Evolutionary conservation across 2,329 filamentous ascomycete genomes (phyloP).

Genomic region (Onygenales sp.): DNA sequence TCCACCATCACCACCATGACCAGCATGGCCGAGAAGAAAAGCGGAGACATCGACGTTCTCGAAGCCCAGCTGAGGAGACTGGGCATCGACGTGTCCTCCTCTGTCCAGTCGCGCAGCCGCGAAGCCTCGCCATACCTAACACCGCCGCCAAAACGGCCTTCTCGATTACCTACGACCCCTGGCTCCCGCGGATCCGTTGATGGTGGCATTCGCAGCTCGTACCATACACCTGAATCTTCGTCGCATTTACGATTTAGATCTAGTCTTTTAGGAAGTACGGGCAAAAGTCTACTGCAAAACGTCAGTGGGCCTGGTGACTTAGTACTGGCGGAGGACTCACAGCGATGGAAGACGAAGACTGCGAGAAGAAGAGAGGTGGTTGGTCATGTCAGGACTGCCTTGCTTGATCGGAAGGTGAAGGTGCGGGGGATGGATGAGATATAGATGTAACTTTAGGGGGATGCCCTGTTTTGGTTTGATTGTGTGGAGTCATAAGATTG

Average conservation of each 20-base stretch:
- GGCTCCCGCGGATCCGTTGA: slow-evolving; percentile 28
- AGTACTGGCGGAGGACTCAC: slow-evolving; percentile 18
- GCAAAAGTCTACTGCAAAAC: slow-evolving; percentile 23
- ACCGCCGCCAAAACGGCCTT: slow-evolving; percentile 20
- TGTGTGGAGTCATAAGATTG: too few relatives aligned
- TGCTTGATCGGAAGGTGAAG: slow-evolving; percentile 22
- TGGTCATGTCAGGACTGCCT: slow-evolving; percentile 25
- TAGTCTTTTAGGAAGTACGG: slow-evolving; percentile 26
- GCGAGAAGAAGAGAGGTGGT: slow-evolving; percentile 27
- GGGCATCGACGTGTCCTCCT: slow-evolving; percentile 32
- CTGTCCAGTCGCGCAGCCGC: slow-evolving; percentile 13
- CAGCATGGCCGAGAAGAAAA: slow-evolving; percentile 80
- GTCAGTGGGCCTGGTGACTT: slow-evolving; percentile 20
- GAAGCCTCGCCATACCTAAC: slow-evolving; percentile 31
- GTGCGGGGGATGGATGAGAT: slow-evolving; percentile 24
- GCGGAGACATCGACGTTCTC: slow-evolving; percentile 80
- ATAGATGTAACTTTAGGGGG: slow-evolving; percentile 8
- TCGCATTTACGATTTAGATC: slow-evolving; percentile 13
- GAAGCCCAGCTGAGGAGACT: slow-evolving; percentile 77
- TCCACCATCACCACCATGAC: slow-evolving; percentile 92
- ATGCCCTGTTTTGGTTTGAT: not conserved
- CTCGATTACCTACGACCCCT: slow-evolving; percentile 26
- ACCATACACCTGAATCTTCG: slow-evolving; percentile 34
- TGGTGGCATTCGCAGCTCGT: slow-evolving; percentile 21
- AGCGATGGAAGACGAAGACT: slow-evolving; percentile 27